These are phyloP conservation scores for Lodderomyces elongisporus DNA, from an alignment of 1,139 yeast genomes.

Conservation along the genomic window DNA sequence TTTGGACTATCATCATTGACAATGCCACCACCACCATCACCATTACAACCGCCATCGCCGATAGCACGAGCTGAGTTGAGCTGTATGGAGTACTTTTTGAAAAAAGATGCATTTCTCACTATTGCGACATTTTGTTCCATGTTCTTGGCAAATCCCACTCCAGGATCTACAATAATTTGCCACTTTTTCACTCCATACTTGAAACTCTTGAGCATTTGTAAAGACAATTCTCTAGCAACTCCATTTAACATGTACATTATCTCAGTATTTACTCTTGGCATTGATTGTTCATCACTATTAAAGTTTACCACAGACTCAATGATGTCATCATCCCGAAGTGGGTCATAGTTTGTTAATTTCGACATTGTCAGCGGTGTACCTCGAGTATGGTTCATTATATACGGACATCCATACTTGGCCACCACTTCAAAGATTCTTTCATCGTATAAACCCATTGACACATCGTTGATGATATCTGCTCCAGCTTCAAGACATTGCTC, in stretches of 20 bases:
- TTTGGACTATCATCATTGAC: too few relatives aligned
- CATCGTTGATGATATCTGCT: conserved; percentile 88
- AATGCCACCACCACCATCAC: too few relatives aligned
- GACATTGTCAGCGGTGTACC: conserved; percentile 80
- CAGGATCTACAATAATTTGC: conserved; percentile 93
- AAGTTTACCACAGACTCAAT: conserved; percentile 33
- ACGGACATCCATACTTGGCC: conserved; percentile 67
- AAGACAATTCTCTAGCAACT: conserved; percentile 60
- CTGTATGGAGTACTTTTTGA: conserved; percentile 47
- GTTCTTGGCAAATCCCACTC: conserved; percentile 88
- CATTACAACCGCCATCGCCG: too few relatives aligned
- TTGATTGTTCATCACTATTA: not conserved
- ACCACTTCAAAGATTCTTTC: conserved; percentile 59
- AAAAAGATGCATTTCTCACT: conserved; percentile 51
- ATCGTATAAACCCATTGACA: conserved; percentile 78
- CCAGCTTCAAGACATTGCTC: conserved; percentile 64
- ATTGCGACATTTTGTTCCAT: conserved; percentile 62
- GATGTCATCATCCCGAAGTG: conserved; percentile 34
- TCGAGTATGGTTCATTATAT: conserved; percentile 78
- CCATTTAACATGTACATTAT: conserved; percentile 38
- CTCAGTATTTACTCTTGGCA: conserved; percentile 22
- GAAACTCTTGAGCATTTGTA: conserved; percentile 53
- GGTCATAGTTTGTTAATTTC: conserved; percentile 49
- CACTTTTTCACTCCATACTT: conserved; percentile 69
- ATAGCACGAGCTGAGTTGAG: too few relatives aligned